Percentiles rank a stretch among this genome's conserved stretches.
These are phyloP conservation scores for Myxozyma neglecta DNA, from an alignment of 805 yeast species.

Conservation along the genomic window DNA sequence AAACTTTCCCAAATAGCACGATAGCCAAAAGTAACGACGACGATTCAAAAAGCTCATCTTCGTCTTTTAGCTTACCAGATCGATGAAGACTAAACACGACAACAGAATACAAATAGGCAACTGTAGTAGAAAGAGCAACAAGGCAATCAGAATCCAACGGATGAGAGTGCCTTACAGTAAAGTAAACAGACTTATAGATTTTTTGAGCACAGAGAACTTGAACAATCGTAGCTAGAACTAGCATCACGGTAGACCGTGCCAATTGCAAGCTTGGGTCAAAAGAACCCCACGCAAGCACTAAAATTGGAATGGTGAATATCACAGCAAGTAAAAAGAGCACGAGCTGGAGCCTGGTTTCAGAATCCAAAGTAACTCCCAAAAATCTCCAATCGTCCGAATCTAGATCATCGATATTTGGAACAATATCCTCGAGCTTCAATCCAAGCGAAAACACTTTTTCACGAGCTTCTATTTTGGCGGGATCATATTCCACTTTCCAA, in stretches of 20 bases:
- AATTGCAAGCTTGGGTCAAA: neutral
- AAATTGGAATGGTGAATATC: conserved; percentile 18
- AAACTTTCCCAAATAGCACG: conserved; percentile 13
- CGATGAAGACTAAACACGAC: conserved; percentile 8
- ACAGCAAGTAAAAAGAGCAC: neutral
- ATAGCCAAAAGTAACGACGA: conserved; percentile 17
- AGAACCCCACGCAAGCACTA: conserved; percentile 21
- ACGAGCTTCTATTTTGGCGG: neutral
- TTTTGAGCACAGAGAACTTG: conserved; percentile 15
- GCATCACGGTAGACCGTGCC: neutral
- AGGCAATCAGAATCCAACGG: conserved; percentile 19
- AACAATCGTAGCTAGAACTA: conserved; percentile 17
- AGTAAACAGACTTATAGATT: conserved; percentile 9
- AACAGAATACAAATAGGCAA: conserved; percentile 20
- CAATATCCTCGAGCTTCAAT: conserved; percentile 7
- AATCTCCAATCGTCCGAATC: neutral
- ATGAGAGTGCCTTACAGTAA: neutral
- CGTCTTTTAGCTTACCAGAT: neutral
- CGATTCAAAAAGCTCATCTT: conserved; percentile 16
- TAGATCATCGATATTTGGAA: neutral
- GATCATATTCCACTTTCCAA: conserved; percentile 13
- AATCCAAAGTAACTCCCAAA: conserved; percentile 1
- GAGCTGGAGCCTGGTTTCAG: neutral
- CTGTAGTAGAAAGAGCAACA: conserved; percentile 16
- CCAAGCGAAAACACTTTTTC: conserved; percentile 9